Conservation (phyloP, 1,284 basidiomycete species). For the Tremellales sp. region DNA sequence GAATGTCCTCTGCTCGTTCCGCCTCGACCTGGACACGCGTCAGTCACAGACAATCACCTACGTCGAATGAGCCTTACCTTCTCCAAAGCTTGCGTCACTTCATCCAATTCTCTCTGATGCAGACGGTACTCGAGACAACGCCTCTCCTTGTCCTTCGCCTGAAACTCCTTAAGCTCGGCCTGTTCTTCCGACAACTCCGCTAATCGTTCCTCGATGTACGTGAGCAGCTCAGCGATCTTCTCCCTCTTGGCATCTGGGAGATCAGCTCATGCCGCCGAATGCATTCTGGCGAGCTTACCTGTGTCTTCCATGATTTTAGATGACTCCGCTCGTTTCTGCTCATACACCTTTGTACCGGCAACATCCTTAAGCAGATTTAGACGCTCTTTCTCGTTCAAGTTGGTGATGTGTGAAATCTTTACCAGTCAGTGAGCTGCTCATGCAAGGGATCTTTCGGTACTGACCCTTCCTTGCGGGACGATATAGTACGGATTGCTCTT, state of each 20-base stretch:
- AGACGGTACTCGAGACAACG: slow-evolving; percentile 93
- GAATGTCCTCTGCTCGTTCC: slow-evolving; percentile 75
- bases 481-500: slow-evolving; percentile 99
- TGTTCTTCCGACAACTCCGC: slow-evolving; percentile 94
- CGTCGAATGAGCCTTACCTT: slow-evolving; percentile 51
- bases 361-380: slow-evolving; percentile 94
- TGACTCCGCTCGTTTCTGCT: slow-evolving; percentile 86
- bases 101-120: slow-evolving; percentile 84
- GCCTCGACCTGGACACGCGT: slow-evolving; percentile 52
- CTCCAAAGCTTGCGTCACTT: slow-evolving; percentile 79
- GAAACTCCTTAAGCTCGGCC: slow-evolving; percentile 93
- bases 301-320: slow-evolving; percentile 96
- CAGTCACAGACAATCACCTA: not conserved
- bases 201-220: slow-evolving; percentile 85
- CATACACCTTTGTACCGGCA: slow-evolving; percentile 97
- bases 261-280: slow-evolving; percentile 1
- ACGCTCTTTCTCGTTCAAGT: slow-evolving; percentile 93
- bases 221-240: slow-evolving; percentile 86
- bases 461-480: slow-evolving; percentile 90
- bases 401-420: slow-evolving; percentile 92
- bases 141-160: slow-evolving; percentile 89
- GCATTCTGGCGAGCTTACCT: slow-evolving; percentile 26
- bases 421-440: slow-evolving; percentile 7
- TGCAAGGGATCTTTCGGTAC: slow-evolving; percentile 43
- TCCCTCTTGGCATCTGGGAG: slow-evolving; percentile 70